Conservation (phyloP, 768 basidiomycete species). For the Rubroboletus satanas region DNA sequence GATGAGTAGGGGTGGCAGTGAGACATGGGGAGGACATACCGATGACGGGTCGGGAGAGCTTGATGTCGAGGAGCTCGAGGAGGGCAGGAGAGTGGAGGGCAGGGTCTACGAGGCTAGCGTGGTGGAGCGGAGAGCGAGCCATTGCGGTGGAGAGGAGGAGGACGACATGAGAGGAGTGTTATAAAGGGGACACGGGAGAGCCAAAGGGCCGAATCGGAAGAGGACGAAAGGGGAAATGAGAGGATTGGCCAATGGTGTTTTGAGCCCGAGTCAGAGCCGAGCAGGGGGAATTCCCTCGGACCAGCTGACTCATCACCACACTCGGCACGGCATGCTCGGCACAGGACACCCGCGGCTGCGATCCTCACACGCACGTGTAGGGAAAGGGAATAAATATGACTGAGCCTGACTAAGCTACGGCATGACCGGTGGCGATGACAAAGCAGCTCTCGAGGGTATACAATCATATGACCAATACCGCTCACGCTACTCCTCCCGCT, state of each 20-base stretch:
- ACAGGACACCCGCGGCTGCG: too few species aligned
- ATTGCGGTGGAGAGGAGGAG: conserved; percentile 10
- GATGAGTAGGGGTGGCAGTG: not conserved
- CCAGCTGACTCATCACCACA: conserved; percentile 9
- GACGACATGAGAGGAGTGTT: conserved; percentile 18
- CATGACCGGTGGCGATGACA: not conserved
- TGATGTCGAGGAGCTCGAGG: conserved; percentile 63
- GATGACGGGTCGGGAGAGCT: conserved; percentile 57
- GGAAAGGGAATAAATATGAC: not conserved
- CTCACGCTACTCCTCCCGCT: conserved; percentile 1
- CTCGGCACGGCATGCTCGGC: too few species aligned
- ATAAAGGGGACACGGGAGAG: conserved; percentile 31
- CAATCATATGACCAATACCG: not conserved
- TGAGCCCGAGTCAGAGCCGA: too few species aligned
- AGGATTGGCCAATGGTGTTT: too few species aligned
- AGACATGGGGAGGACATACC: conserved; percentile 42
- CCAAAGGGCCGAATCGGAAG: conserved; percentile 35
- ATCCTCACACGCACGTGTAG: too few species aligned
- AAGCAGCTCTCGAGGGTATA: conserved; percentile 2
- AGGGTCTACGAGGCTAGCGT: conserved; percentile 58
- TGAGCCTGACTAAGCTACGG: conserved; percentile 14
- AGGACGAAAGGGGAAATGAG: conserved; percentile 29
- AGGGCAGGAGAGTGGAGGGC: conserved; percentile 60
- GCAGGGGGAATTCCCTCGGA: conserved; percentile 4
- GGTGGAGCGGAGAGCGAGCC: conserved; percentile 37